phyloP scores from a whole-genome alignment of 129 eudicot species.

The Oenanthe sinensis region DNA sequence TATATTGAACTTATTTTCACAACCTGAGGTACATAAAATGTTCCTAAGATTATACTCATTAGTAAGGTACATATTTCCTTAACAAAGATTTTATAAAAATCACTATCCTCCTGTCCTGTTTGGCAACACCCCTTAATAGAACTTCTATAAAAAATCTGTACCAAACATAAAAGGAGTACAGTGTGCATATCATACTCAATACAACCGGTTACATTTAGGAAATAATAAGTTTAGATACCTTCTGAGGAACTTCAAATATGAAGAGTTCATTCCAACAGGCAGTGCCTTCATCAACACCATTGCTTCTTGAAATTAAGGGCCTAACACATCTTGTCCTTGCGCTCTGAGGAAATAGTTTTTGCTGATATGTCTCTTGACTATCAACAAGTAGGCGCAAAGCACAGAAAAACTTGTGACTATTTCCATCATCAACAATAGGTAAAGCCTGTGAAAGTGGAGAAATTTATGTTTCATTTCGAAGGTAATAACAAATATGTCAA shows the following conservation, averaged over 20 bases:
- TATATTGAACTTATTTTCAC: too few species aligned
- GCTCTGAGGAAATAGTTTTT: conserved; percentile 85
- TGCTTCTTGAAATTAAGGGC: conserved; percentile 35
- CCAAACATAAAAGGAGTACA: background rate
- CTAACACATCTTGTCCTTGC: conserved; percentile 92
- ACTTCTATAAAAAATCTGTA: background rate
- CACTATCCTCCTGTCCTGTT: background rate
- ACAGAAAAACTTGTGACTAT: conserved; percentile 83
- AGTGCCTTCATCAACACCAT: conserved; percentile 46
- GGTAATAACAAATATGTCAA: background rate
- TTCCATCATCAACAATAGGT: conserved; percentile 85
- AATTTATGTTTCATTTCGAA: background rate
- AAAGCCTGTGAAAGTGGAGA: conserved; percentile 49
- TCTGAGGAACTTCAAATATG: conserved; percentile 90
- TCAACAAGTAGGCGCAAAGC: conserved; percentile 89
- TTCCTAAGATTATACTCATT: background rate
- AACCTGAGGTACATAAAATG: too few species aligned
- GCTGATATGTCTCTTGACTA: conserved; percentile 76
- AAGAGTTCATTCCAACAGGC: conserved; percentile 96
- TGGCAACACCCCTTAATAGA: background rate
- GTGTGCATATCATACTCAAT: background rate
- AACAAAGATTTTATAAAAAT: background rate
- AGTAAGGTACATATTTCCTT: background rate
- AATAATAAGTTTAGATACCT: conserved; percentile 29
- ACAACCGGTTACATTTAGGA: background rate